Percentiles rank a stretch among this genome's conserved stretches.
Conservation (phyloP, 2,329 filamentous ascomycete genomes). For the Xylaria arbuscula region DNA sequence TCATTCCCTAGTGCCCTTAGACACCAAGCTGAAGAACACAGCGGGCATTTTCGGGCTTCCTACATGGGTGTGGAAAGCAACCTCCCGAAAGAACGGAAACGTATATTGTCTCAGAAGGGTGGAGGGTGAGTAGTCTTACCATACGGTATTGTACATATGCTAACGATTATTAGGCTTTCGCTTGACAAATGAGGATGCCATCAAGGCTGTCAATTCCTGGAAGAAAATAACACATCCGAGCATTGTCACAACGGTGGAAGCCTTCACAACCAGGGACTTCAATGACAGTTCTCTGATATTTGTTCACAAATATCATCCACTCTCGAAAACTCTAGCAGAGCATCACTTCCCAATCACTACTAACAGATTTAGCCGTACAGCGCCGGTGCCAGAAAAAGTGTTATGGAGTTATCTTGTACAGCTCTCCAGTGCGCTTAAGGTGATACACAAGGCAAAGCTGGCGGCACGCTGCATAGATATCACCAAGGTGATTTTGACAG, state of each 20-base stretch:
- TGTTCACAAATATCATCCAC: constrained; percentile 91
- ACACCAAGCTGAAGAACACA: constrained; percentile 82
- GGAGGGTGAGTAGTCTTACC: constrained; percentile 66
- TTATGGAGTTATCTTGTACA: constrained; percentile 95
- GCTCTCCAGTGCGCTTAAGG: constrained; percentile 85
- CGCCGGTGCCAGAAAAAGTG: constrained; percentile 73
- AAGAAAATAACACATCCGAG: constrained; percentile 83
- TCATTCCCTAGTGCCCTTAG: constrained; percentile 90
- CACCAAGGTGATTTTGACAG: constrained; percentile 89
- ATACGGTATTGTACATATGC: background rate
- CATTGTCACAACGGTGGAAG: constrained; percentile 88
- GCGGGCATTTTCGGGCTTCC: constrained; percentile 84
- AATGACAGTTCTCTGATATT: constrained; percentile 95
- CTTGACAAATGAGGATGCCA: constrained; percentile 88
- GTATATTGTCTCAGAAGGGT: constrained; percentile 88
- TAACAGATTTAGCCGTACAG: constrained; percentile 59
- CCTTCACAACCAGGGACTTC: constrained; percentile 92
- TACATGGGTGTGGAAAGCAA: constrained; percentile 96
- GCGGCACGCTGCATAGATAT: constrained; percentile 88
- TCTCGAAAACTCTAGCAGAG: constrained; percentile 89
- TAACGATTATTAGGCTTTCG: constrained; percentile 71
- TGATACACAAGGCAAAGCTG: constrained; percentile 82
- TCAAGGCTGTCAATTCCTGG: constrained; percentile 88
- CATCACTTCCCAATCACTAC: constrained; percentile 73
- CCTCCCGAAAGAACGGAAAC: constrained; percentile 86